Evolutionary conservation across 129 eudicot genomes (phyloP).

Genomic region (Flaveria linearis): DNA sequence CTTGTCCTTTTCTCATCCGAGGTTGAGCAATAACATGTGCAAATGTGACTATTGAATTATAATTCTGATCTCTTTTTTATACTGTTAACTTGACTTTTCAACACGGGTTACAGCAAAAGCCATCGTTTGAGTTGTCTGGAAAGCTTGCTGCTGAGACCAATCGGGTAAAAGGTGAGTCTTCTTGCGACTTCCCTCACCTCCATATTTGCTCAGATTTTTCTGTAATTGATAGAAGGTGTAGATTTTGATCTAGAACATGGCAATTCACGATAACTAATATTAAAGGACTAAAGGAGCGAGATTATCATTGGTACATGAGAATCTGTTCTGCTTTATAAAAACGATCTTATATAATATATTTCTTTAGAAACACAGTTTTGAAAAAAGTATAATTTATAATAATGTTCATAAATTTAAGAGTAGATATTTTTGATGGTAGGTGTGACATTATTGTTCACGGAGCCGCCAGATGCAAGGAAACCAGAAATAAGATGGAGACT

Average conservation of each 20-base stretch:
- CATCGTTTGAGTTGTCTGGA: slow-evolving; percentile 97
- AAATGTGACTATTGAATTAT: neutral
- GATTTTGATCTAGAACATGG: slow-evolving; percentile 5
- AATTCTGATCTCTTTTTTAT: slow-evolving; percentile 5
- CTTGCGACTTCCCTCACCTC: slow-evolving; percentile 1
- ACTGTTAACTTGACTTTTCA: slow-evolving; percentile 4
- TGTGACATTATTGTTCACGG: slow-evolving; percentile 82
- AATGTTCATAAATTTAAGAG: neutral
- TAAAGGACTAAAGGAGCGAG: neutral
- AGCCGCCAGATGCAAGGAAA: slow-evolving; percentile 96
- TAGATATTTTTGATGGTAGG: slow-evolving; percentile 44
- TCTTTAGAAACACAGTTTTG: neutral
- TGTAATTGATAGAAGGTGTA: neutral
- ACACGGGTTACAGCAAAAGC: slow-evolving; percentile 71
- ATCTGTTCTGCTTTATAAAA: neutral
- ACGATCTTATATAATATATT: neutral
- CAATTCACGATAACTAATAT: neutral
- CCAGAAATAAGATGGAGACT: slow-evolving; percentile 92
- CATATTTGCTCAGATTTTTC: neutral
- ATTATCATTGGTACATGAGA: neutral
- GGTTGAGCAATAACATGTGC: slow-evolving; percentile 21
- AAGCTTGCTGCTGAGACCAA: slow-evolving; percentile 98
- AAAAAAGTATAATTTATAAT: neutral
- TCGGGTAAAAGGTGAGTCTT: slow-evolving; percentile 74
- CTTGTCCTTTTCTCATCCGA: neutral